Base-by-base conservation (phyloP, 83 land plant species). In the Picea abies region DNA sequence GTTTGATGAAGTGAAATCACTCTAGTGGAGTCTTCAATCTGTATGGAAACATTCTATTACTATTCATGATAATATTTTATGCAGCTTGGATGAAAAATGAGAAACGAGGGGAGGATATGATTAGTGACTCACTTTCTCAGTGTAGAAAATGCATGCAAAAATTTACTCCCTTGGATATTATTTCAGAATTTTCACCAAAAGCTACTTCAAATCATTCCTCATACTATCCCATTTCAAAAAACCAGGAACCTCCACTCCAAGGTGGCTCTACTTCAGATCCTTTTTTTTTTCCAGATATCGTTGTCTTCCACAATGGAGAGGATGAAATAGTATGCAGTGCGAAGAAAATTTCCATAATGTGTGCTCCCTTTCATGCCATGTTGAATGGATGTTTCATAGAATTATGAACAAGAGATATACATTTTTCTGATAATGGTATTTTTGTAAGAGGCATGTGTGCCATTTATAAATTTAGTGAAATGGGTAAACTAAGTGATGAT, bases 41-140 rank as follows among this genome's bases (percentile, higher is more conserved):
- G 94, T 97, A 47, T 92, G 91, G 88, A 88, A 87, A 84, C 88
- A 89, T 76, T 88, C 97, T 4, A 80, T 76, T 60, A 85, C 90
- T n/a, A 83, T 91, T 20, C 90, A 96, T 78, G 99, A 96, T 84
- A 91, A 88, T 70, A 87, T 96, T 49, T 82, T 94, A 88, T 86
- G 94, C 93, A 32, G 94, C 97, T 52, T 96, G 99, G 99, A 80
- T 96, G 63, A 92, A 90, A 70, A 90, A 94, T 86, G 97, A 93
- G 82, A 96, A 94, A 73, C 85, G 84, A 66, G 94, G 92, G 44
- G 96, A 96, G 49, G 97, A 96, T n/a, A 76, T 86, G 63, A 84
- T 90, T 14, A 86, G 85, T 82, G 93, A 94, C 80, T 86, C 91
- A 52, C 88, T 94, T 32, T 81, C 84, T 10, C 85, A 90, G 63